phyloP scores from a whole-genome alignment of 2,329 filamentous ascomycete genomes.

The Boeremia lycopersici region DNA sequence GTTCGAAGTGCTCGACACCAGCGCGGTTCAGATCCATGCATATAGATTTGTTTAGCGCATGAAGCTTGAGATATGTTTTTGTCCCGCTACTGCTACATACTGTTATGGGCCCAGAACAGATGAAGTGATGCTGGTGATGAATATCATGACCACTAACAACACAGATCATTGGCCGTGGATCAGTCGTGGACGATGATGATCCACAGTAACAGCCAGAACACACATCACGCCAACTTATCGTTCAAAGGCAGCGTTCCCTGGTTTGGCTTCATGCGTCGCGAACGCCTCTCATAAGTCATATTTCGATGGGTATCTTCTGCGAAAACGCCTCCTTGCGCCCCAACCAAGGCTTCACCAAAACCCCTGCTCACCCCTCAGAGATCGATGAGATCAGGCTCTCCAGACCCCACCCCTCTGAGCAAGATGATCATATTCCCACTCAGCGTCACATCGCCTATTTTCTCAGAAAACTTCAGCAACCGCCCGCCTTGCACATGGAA shows the following conservation, averaged over 20 bases:
- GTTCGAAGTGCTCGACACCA: slow-evolving; percentile 30
- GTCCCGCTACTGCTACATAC: too few relatives aligned
- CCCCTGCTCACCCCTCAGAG: slow-evolving; percentile 20
- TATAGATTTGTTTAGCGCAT: not conserved
- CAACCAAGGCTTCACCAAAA: not conserved
- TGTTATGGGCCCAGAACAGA: too few relatives aligned
- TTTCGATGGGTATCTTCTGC: slow-evolving; percentile 23
- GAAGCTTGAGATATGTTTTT: not conserved
- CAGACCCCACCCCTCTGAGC: slow-evolving; percentile 82
- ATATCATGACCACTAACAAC: too few relatives aligned
- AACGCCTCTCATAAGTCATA: not conserved
- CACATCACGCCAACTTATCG: not conserved
- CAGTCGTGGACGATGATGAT: too few relatives aligned
- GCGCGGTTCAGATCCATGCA: not conserved
- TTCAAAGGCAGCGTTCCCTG: not conserved
- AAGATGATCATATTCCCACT: slow-evolving; percentile 91
- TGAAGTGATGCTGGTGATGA: too few relatives aligned
- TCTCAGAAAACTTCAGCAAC: slow-evolving; percentile 85
- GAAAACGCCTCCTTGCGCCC: not conserved
- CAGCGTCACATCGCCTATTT: slow-evolving; percentile 73
- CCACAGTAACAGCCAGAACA: not conserved
- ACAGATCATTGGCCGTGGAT: too few relatives aligned
- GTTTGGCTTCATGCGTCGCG: not conserved
- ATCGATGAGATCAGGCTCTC: slow-evolving; percentile 73
- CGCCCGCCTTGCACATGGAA: slow-evolving; percentile 93